Percentiles rank a stretch among this genome's conserved stretches.
Conservation (phyloP, 176 grass and related monocot species). For the Guadua angustifolia region DNA sequence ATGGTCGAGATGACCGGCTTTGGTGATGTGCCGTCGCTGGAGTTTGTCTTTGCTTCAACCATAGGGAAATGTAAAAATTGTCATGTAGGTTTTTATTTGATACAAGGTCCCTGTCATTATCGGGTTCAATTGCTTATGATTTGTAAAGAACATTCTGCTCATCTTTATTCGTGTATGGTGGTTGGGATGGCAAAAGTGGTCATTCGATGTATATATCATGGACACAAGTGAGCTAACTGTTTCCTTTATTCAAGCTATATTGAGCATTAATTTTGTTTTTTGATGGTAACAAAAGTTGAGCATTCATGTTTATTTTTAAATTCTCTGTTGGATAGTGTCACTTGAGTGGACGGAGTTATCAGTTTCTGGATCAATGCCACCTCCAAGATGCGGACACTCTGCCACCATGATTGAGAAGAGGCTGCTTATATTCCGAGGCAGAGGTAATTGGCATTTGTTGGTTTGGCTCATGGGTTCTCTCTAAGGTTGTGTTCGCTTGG, state of each 20-base stretch:
- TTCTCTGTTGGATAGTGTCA: constrained; percentile 60
- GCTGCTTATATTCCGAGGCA: constrained; percentile 88
- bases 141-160: constrained; percentile 16
- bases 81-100: constrained; percentile 67
- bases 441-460: constrained; percentile 60
- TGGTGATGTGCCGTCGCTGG: constrained; percentile 89
- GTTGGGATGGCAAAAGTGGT: constrained; percentile 98
- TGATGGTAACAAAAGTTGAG: constrained; percentile 20
- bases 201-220: constrained; percentile 94
- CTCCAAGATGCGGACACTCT: constrained; percentile 88
- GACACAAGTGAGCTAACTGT: constrained; percentile 74
- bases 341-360: constrained; percentile 90
- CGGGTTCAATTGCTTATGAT: constrained; percentile 6
- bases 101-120: not conserved
- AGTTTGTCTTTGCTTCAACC: constrained; percentile 84
- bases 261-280: constrained; percentile 11
- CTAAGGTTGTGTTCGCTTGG: not conserved
- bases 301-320: constrained; percentile 13
- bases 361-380: constrained; percentile 72
- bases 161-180: constrained; percentile 72
- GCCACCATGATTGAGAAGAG: constrained; percentile 99
- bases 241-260: constrained; percentile 34
- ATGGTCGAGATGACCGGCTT: constrained; percentile 90
- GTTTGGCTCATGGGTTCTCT: not conserved
- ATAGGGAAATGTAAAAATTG: constrained; percentile 96